A percentile compares a stretch with the other conserved stretches of the same genome.
Conservation (phyloP, 805 yeast species). For the Teunomyces barrocoloradensis region DNA sequence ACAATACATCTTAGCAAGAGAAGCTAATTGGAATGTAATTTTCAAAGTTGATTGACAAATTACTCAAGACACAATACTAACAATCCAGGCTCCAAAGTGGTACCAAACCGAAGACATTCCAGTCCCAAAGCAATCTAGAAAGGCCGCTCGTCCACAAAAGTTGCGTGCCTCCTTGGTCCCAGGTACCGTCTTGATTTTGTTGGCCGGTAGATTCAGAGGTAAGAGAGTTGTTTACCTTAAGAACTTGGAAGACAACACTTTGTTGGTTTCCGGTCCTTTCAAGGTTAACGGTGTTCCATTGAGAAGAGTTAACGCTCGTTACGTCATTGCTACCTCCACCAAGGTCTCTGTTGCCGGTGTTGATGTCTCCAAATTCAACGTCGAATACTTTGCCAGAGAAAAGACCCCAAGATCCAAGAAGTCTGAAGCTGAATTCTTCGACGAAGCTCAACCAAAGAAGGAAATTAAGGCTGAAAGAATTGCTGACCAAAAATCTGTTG, state of each 20-base stretch:
- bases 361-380: slow-evolving; percentile 88
- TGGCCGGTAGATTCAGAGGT: slow-evolving; percentile 99
- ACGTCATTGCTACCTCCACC: slow-evolving; percentile 98
- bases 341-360: slow-evolving; percentile 75
- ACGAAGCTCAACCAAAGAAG: slow-evolving; percentile 72
- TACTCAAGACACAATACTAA: slow-evolving; percentile 15
- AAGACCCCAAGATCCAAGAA: slow-evolving; percentile 77
- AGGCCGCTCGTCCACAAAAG: slow-evolving; percentile 89
- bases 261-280: slow-evolving; percentile 98
- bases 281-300: slow-evolving; percentile 99
- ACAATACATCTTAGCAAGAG: neutral
- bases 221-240: slow-evolving; percentile 98
- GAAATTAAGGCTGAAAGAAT: slow-evolving; percentile 91
- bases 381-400: slow-evolving; percentile 95
- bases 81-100: slow-evolving; percentile 76
- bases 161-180: slow-evolving; percentile 95
- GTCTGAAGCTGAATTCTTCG: slow-evolving; percentile 91
- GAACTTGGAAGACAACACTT: slow-evolving; percentile 95
- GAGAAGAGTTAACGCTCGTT: slow-evolving; percentile 98
- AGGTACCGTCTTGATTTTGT: slow-evolving; percentile 95
- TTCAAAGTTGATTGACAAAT: neutral
- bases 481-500: slow-evolving; percentile 95
- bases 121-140: slow-evolving; percentile 86
- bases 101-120: slow-evolving; percentile 90
- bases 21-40: neutral